Base-by-base conservation (phyloP, 306 rosid genomes). In the Herpetospermum pedunculosum region DNA sequence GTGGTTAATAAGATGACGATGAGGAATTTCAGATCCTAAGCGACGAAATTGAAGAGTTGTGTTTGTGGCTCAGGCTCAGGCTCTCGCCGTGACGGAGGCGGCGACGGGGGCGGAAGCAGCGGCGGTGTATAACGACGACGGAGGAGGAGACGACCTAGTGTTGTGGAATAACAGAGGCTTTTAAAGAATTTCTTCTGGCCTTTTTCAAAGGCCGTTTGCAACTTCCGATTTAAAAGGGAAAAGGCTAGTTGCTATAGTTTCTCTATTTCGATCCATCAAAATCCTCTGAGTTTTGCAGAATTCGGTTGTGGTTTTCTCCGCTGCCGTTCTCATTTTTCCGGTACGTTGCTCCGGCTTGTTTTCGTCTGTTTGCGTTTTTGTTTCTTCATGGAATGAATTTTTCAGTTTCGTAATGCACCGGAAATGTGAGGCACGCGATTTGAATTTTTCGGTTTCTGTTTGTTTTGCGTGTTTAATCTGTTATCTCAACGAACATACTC, bases 1-100 rank as follows among this genome's bases (percentile, higher is more conserved):
- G 53, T 67, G 18, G 19, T 65, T 65, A 72, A 60, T 29, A 69
- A 55, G 10, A 64, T 18, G n/a, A 62, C 44, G 26, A 62, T 62
- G 77, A 68, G 62, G 35, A 75, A n/a, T 64, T 64, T 73, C 52
- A 77, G 75, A 78, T 72, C 55, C 67, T 19, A 40, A 67, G 53
- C 14, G 13, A 26, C 35, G 5, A 23, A 12, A 67, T 67, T 53
- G 37, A 72, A 67, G 35, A 62, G 49, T 16, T 23, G 34, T 37
- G 8, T 38, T 49, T 15, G 23, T 30, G 47, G 4, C 70, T 37
- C 29, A 25, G 34, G 18, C 43, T 41, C 54, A 18, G 44, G 14
- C 43, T 23, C 53, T 38, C 52, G 77, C 69, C 47, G 68, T 21
- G 77, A 54, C 68, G 38, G 76, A 38, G 65, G 18, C 14, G 44